A percentile compares a stretch with the other conserved stretches of the same genome.
phyloP scores from a whole-genome alignment of 2,329 filamentous ascomycete species.

The Thermothelomyces thermophilus region DNA sequence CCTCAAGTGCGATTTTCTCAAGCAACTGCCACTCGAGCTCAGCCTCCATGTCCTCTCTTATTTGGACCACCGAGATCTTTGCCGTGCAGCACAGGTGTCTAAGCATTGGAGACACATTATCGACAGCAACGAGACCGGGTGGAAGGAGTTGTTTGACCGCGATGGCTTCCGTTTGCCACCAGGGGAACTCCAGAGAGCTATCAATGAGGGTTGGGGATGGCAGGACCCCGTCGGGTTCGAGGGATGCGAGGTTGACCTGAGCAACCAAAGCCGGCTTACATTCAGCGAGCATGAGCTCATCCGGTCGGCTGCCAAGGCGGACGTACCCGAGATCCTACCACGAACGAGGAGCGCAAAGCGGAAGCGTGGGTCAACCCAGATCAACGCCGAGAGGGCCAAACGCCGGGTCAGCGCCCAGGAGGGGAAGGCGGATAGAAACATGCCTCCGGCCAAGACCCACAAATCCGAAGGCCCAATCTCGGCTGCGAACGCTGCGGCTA shows the following conservation, averaged over 20 bases:
- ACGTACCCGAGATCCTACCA: constrained; percentile 31
- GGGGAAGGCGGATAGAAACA: constrained; percentile 37
- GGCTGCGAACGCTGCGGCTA: constrained; percentile 75
- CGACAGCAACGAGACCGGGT: constrained; percentile 88
- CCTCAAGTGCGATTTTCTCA: constrained; percentile 87
- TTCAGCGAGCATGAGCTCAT: constrained; percentile 48
- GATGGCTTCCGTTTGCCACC: constrained; percentile 74
- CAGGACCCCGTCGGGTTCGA: constrained; percentile 73
- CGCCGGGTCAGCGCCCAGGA: constrained; percentile 47
- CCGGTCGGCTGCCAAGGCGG: constrained; percentile 34
- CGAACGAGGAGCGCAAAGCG: constrained; percentile 49
- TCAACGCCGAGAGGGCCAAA: constrained; percentile 46
- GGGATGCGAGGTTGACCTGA: constrained; percentile 76
- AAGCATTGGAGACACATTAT: constrained; percentile 89
- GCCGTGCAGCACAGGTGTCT: constrained; percentile 84
- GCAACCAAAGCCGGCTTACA: constrained; percentile 47
- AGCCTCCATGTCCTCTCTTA: constrained; percentile 83
- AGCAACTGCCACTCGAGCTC: constrained; percentile 76
- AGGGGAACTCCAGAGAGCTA: constrained; percentile 79
- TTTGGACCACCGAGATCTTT: constrained; percentile 78
- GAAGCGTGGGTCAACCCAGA: constrained; percentile 44
- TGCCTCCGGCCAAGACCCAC: constrained; percentile 40
- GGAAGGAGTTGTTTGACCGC: constrained; percentile 84
- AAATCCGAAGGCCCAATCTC: constrained; percentile 78
- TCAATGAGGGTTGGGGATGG: constrained; percentile 94